Conservation (phyloP, 768 basidiomycete genomes). For the Agrocybe chaxingu region DNA sequence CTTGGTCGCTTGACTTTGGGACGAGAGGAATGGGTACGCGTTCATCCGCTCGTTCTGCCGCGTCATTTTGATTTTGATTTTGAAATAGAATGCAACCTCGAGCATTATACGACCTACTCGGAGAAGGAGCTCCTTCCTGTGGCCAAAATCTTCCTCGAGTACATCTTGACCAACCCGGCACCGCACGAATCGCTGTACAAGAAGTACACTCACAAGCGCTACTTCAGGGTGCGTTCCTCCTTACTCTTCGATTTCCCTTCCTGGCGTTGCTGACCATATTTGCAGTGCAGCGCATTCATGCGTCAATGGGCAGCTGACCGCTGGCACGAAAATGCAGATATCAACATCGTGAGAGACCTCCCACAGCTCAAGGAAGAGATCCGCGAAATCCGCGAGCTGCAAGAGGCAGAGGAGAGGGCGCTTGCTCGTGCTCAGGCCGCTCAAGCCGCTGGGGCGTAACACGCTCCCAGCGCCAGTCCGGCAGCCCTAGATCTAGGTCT, state of each 20-base stretch:
- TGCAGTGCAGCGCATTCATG: slow-evolving; percentile 73
- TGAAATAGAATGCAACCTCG: slow-evolving; percentile 69
- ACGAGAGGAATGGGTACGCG: slow-evolving; percentile 74
- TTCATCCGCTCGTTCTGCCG: slow-evolving; percentile 13
- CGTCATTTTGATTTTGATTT: neutral
- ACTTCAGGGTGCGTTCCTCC: slow-evolving; percentile 62
- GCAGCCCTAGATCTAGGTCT: no score
- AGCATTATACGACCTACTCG: slow-evolving; percentile 84
- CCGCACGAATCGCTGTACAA: slow-evolving; percentile 78
- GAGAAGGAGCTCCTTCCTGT: slow-evolving; percentile 77
- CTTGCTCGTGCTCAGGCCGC: no score
- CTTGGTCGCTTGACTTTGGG: slow-evolving; percentile 77
- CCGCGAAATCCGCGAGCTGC: slow-evolving; percentile 9
- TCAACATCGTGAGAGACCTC: slow-evolving; percentile 56
- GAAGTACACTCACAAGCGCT: slow-evolving; percentile 86
- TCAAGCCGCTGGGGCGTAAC: no score
- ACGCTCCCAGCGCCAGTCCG: no score
- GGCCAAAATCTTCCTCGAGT: slow-evolving; percentile 86
- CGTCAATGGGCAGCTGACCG: slow-evolving; percentile 74
- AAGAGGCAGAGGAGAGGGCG: no score
- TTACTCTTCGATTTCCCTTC: neutral
- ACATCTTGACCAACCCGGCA: slow-evolving; percentile 64
- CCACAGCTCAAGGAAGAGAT: slow-evolving; percentile 50
- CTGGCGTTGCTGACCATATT: neutral
- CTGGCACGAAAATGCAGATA: slow-evolving; percentile 58